Evolutionary conservation across 768 basidiomycete genomes (phyloP), one percentile per base, ranked within the genome.

Genomic region (Leccinum subgranulosum): DNA sequence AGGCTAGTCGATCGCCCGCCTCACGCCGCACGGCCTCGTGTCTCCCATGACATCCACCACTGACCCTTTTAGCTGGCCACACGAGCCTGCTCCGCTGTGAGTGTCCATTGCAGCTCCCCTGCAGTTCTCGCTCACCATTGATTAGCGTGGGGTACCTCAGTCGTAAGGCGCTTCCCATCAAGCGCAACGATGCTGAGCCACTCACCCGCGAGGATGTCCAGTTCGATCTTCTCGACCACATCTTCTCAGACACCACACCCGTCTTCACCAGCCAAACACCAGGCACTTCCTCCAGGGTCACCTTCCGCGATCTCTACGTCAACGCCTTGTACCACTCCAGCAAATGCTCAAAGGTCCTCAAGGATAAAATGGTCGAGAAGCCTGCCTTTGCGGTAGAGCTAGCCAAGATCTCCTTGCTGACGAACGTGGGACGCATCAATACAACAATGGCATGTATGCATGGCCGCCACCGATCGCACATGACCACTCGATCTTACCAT

Each of bases 341-440:
- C 70, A 92, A 88, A 77, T 92, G 88, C 70, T 93, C 92, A 63
- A 92, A 92, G 74, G 87, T 90, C 43, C 81, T 94, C 71, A 88
- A 90, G 72, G 88, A 90, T 69, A 93, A 93, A 73, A 90, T 95
- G 86, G 73, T 85, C 51, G 89, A 92, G 55, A 87, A 83, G 1
- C 88, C 89, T 14, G 83, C 83, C 7, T 92, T 91, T 70, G 86
- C 85, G 6, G 75, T 85, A 61, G 90, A 91, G 71, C 82, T 92
- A 53, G 88, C 87, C 52, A 92, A 93, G 74, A 84, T 94, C 36
- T 86, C 88, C 27, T 78, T 94, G 33, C 77, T 94, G 53, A 91
- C 92, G 52, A 96, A 96, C 67, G 88, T 94, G 49, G 93, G 93
- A 25, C 79, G 92, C 60, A 90, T 95, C 74, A 95, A 94, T 68